phyloP scores from a whole-genome alignment of 768 basidiomycete genomes.

The Lentinus brumalis region DNA sequence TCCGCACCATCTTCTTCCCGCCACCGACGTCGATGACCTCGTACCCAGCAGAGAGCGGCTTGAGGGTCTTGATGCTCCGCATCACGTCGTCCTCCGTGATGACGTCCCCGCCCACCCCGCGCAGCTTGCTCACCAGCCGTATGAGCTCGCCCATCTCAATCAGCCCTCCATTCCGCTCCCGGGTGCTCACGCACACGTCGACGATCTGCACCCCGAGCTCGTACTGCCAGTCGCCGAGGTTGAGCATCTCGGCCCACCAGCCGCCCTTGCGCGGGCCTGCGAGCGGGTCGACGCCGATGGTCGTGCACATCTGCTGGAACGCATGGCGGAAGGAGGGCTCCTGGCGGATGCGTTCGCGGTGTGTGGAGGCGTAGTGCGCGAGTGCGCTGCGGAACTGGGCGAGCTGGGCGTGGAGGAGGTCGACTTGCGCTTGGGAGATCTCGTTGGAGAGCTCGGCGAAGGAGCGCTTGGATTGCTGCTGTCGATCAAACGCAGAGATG shows the following conservation, averaged over 20 bases:
- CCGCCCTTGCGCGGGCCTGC: slow-evolving; percentile 84
- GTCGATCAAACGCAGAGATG: slow-evolving; percentile 87
- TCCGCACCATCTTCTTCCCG: slow-evolving; percentile 78
- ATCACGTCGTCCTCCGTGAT: slow-evolving; percentile 87
- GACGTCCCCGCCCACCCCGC: slow-evolving; percentile 65
- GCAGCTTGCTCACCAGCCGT: slow-evolving; percentile 71
- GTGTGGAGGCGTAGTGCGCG: slow-evolving; percentile 75
- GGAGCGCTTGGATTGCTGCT: slow-evolving; percentile 76
- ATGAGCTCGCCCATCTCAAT: slow-evolving; percentile 88
- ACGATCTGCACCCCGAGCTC: slow-evolving; percentile 96
- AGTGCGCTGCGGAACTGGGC: slow-evolving; percentile 83
- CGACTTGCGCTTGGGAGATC: slow-evolving; percentile 75
- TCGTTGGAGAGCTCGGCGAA: slow-evolving; percentile 81
- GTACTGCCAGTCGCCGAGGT: slow-evolving; percentile 92
- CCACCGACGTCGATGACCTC: slow-evolving; percentile 75
- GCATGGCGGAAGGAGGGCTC: slow-evolving; percentile 88
- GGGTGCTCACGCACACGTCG: slow-evolving; percentile 85
- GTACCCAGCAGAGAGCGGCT: slow-evolving; percentile 91
- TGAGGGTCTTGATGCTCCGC: slow-evolving; percentile 81
- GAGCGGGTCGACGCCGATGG: slow-evolving; percentile 93
- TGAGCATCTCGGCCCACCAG: slow-evolving; percentile 90
- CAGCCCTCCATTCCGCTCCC: slow-evolving; percentile 89
- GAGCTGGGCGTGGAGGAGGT: slow-evolving; percentile 79
- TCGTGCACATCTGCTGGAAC: slow-evolving; percentile 95
- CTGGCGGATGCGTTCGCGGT: slow-evolving; percentile 79